phyloP scores from a whole-genome alignment of 306 rosid species.

The Ormosia semicastrata region DNA sequence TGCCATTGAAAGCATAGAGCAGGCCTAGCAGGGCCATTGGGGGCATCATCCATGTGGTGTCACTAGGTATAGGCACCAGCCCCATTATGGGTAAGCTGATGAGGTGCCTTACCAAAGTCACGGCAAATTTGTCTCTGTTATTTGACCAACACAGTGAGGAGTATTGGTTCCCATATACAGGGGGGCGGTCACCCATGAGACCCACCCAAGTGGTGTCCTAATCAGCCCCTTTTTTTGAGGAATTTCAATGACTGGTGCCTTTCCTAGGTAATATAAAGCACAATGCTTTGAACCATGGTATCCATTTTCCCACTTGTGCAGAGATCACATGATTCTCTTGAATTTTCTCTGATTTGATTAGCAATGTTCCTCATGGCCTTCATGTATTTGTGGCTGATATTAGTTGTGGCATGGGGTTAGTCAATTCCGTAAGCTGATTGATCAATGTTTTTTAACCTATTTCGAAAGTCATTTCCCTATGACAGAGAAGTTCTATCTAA shows the following conservation, averaged over 20 bases:
- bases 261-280: not conserved
- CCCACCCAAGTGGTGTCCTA: constrained; percentile 41
- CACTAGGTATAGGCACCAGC: constrained; percentile 24
- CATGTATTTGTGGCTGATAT: not conserved
- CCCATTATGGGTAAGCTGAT: constrained; percentile 24
- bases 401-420: not conserved
- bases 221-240: constrained; percentile 24
- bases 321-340: not conserved
- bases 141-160: constrained; percentile 20
- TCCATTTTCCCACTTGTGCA: not conserved
- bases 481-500: not conserved
- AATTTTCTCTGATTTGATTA: constrained; percentile 15
- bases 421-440: not conserved
- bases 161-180: constrained; percentile 7
- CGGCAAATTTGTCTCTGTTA: constrained; percentile 25
- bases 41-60: constrained; percentile 15
- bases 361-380: not conserved
- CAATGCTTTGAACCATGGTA: not conserved
- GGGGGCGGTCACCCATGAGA: constrained; percentile 13
- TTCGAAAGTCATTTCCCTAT: not conserved
- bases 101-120: constrained; percentile 24
- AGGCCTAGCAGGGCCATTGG: not conserved
- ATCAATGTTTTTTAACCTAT: not conserved
- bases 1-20: not conserved
- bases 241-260: not conserved